Percentiles rank a stretch among this genome's conserved stretches.
These are phyloP conservation scores for Pleurotus tuber-regium DNA, from an alignment of 768 basidiomycete species.

Conservation along the genomic window DNA sequence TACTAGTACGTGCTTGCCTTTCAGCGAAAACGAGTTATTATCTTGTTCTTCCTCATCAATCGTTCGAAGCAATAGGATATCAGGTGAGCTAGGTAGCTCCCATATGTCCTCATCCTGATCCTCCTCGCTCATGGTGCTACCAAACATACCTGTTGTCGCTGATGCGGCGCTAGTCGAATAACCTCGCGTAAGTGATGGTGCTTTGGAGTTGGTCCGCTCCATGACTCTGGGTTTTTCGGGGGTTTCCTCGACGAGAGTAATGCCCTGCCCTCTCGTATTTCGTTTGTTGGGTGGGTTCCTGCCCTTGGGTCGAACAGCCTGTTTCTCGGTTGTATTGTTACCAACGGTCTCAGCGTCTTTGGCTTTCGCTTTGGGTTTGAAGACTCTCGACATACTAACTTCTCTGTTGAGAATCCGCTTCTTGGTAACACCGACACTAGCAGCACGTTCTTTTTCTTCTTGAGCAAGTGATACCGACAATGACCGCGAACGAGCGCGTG, in stretches of 20 bases:
- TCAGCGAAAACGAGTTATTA: background rate
- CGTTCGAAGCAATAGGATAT: slow-evolving; percentile 32
- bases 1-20: slow-evolving; percentile 3
- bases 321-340: background rate
- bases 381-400: slow-evolving; percentile 73
- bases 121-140: slow-evolving; percentile 15
- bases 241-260: slow-evolving; percentile 54
- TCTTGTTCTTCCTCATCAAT: slow-evolving; percentile 10
- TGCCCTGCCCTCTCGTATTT: slow-evolving; percentile 26
- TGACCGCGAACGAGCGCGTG: slow-evolving; percentile 53
- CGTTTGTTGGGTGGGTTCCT: background rate
- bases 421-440: slow-evolving; percentile 35
- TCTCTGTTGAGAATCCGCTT: slow-evolving; percentile 63
- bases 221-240: slow-evolving; percentile 39
- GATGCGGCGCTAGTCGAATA: slow-evolving; percentile 13
- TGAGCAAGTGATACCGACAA: slow-evolving; percentile 71
- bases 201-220: slow-evolving; percentile 15
- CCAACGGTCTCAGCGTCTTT: slow-evolving; percentile 4
- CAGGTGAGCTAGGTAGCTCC: slow-evolving; percentile 42
- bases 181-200: slow-evolving; percentile 11
- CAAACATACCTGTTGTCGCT: background rate
- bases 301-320: background rate
- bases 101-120: slow-evolving; percentile 38
- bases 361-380: slow-evolving; percentile 42
- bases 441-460: slow-evolving; percentile 44